phyloP scores from a whole-genome alignment of 129 eudicot genomes.

The Deinandra increscens region DNA sequence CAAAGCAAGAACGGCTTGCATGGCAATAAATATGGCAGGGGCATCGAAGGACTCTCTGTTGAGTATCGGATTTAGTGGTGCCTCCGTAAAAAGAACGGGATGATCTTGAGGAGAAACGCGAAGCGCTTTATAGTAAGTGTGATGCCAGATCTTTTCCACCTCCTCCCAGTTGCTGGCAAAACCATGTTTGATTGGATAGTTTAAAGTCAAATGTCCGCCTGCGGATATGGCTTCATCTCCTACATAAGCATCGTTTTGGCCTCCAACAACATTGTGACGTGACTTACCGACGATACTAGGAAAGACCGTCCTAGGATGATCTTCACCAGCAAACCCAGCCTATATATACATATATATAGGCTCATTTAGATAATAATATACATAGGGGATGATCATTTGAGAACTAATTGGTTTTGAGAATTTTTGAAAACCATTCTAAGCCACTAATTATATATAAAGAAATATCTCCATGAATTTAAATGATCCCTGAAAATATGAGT shows the following conservation, averaged over 20 bases:
- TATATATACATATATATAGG: neutral
- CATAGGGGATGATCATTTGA: too few species aligned
- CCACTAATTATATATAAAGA: too few species aligned
- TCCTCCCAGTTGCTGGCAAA: conserved; percentile 87
- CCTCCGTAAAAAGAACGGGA: conserved; percentile 70
- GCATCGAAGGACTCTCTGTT: conserved; percentile 42
- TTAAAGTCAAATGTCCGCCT: conserved; percentile 70
- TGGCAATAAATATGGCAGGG: conserved; percentile 74
- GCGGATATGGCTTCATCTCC: conserved; percentile 78
- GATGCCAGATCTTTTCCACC: conserved; percentile 31
- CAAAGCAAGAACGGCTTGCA: conserved; percentile 65
- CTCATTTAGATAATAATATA: too few species aligned
- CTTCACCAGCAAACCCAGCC: conserved; percentile 86
- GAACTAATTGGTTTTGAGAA: too few species aligned
- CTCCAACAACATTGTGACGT: conserved; percentile 61
- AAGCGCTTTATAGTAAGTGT: conserved; percentile 25
- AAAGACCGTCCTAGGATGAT: conserved; percentile 72
- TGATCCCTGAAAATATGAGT: too few species aligned
- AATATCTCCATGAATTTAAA: too few species aligned
- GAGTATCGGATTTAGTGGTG: conserved; percentile 64
- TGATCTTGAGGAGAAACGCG: conserved; percentile 90
- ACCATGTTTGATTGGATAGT: conserved; percentile 70
- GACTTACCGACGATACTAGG: conserved; percentile 75
- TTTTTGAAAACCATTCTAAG: too few species aligned
- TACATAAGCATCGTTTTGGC: conserved; percentile 64